Percentiles rank a stretch among this genome's conserved stretches.
Evolutionary conservation across 495 filamentous ascomycete genomes (phyloP).

Genomic region (Penicillium herquei): DNA sequence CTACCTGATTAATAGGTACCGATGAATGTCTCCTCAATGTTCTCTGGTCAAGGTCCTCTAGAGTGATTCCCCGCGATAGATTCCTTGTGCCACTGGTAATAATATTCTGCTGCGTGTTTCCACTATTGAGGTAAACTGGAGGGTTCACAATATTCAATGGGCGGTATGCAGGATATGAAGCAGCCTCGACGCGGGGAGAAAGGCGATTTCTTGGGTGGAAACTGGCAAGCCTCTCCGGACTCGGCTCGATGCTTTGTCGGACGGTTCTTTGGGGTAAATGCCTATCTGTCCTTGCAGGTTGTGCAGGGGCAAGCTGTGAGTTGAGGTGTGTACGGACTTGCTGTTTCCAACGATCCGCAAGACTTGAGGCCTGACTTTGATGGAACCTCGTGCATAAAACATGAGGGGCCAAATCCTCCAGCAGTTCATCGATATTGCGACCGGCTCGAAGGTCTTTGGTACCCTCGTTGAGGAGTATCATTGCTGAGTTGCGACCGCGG

Average conservation of each 20-base stretch:
- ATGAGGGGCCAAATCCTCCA: constrained; percentile 24
- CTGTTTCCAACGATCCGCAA: constrained; percentile 17
- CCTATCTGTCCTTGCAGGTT: not conserved
- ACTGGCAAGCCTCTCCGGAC: not conserved
- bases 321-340: constrained; percentile 13
- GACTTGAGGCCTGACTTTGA: constrained; percentile 19
- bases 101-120: not conserved
- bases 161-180: too few relatives aligned
- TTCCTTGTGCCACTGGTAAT: not conserved
- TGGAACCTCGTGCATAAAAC: constrained; percentile 27
- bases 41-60: too few relatives aligned
- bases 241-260: not conserved
- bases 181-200: too few relatives aligned
- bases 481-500: constrained; percentile 12
- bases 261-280: not conserved
- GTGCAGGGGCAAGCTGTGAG: not conserved
- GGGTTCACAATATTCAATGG: not conserved
- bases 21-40: not conserved
- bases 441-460: constrained; percentile 19
- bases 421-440: constrained; percentile 12
- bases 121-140: not conserved
- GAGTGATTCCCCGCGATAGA: not conserved
- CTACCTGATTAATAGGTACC: not conserved
- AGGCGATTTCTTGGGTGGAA: not conserved
- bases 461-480: constrained; percentile 20